phyloP scores from a whole-genome alignment of 192 early-diverging fungal species.

The Pecoramyces ruminantium region DNA sequence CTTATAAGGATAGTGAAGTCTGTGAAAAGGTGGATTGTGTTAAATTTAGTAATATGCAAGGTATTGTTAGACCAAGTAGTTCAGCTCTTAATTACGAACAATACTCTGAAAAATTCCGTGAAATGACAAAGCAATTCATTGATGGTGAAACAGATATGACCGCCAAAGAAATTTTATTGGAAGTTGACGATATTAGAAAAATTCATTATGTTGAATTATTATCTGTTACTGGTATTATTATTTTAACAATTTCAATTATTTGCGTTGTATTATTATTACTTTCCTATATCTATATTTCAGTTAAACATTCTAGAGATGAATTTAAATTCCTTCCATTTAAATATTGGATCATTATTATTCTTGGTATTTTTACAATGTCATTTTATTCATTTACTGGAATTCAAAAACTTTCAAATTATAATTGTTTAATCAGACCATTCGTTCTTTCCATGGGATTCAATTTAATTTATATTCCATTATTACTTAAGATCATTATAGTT shows the following conservation, averaged over 20 bases:
- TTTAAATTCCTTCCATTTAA: neutral
- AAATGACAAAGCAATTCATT: neutral
- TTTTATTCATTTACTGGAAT: neutral
- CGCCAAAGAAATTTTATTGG: neutral
- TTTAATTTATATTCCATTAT: neutral
- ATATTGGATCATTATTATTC: neutral
- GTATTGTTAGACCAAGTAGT: neutral
- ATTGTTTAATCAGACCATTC: neutral
- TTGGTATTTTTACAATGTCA: neutral
- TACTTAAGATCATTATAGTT: neutral
- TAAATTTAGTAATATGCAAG: neutral
- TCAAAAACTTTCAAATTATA: neutral
- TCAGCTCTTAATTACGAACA: neutral
- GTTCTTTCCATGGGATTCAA: neutral
- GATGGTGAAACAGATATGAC: neutral
- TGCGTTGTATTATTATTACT: neutral
- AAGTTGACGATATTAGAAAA: neutral
- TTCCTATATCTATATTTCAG: neutral
- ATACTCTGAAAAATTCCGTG: neutral
- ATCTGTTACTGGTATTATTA: neutral
- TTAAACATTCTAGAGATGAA: neutral
- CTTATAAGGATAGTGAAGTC: neutral
- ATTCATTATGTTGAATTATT: neutral
- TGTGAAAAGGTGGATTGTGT: neutral
- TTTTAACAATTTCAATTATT: neutral